Conservation (phyloP, 768 basidiomycete species). For the Amanita pallidorosea region DNA sequence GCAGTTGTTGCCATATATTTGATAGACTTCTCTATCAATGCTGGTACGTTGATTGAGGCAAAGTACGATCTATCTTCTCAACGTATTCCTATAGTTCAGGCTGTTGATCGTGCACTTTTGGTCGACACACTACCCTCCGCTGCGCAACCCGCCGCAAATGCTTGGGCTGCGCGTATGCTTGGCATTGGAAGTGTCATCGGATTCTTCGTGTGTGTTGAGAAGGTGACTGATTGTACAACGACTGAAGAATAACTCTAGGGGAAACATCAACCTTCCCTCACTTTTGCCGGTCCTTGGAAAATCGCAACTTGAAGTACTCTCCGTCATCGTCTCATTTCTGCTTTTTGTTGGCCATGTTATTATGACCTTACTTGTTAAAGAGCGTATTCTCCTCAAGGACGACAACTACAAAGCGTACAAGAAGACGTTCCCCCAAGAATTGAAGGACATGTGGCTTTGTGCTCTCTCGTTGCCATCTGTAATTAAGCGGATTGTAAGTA, state of each 20-base stretch:
- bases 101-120: conserved; percentile 81
- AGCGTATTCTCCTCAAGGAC: conserved; percentile 51
- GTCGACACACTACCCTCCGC: conserved; percentile 74
- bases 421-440: conserved; percentile 28
- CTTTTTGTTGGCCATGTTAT: conserved; percentile 56
- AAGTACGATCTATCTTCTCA: neutral
- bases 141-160: conserved; percentile 78
- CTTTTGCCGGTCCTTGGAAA: conserved; percentile 67
- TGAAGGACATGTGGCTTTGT: conserved; percentile 64
- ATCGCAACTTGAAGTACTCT: conserved; percentile 73
- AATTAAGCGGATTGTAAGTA: conserved; percentile 73
- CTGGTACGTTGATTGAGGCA: conserved; percentile 18
- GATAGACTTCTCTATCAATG: conserved; percentile 51
- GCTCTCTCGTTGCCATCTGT: conserved; percentile 56
- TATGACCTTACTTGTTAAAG: conserved; percentile 54
- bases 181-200: conserved; percentile 79
- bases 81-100: conserved; percentile 48
- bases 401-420: conserved; percentile 14
- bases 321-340: conserved; percentile 60
- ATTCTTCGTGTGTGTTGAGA: conserved; percentile 67
- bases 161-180: conserved; percentile 93
- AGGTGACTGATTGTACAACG: neutral
- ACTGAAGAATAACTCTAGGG: conserved; percentile 30
- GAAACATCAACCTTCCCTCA: conserved; percentile 66
- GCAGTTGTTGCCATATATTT: conserved; percentile 49